phyloP scores from a whole-genome alignment of 2,329 filamentous ascomycete species.

The Aspergillus felis region DNA sequence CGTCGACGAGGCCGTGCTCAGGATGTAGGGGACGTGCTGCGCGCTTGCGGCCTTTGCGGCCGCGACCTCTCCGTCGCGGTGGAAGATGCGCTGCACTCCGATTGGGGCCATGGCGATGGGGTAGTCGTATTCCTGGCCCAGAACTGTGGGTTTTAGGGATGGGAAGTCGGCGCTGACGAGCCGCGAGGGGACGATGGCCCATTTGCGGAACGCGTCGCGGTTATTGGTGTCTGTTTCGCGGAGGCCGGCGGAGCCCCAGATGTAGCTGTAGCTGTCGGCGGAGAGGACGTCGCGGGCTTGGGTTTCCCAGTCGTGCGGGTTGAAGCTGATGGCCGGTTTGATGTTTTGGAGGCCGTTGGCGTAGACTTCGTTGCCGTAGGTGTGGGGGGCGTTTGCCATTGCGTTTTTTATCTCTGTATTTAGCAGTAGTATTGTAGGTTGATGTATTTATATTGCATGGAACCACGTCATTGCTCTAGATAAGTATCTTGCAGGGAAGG shows the following conservation, averaged over 20 bases:
- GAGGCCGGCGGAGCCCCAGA: constrained; percentile 52
- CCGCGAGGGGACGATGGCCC: constrained; percentile 24
- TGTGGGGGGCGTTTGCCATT: constrained; percentile 4
- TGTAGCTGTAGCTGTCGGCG: constrained; percentile 54
- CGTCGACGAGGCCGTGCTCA: constrained; percentile 60
- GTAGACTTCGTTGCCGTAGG: constrained; percentile 43
- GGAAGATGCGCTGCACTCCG: constrained; percentile 65
- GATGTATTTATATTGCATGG: too few relatives aligned
- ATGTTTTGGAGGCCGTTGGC: constrained; percentile 44
- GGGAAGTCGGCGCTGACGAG: constrained; percentile 34
- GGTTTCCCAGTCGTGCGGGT: constrained; percentile 52
- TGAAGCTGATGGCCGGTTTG: constrained; percentile 51
- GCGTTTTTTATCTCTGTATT: too few relatives aligned
- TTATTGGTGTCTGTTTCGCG: constrained; percentile 28
- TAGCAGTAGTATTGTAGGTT: too few relatives aligned
- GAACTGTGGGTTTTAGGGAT: constrained; percentile 49
- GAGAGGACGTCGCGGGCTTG: constrained; percentile 49
- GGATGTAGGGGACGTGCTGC: constrained; percentile 60
- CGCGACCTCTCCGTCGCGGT: constrained; percentile 60
- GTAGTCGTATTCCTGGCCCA: constrained; percentile 45
- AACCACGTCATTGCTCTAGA: too few relatives aligned
- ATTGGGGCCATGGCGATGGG: constrained; percentile 64
- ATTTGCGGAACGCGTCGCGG: constrained; percentile 26
- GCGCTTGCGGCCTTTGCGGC: constrained; percentile 57
- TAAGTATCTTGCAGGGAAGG: too few relatives aligned